These are phyloP conservation scores for Rhodotorula paludigena DNA, from an alignment of 768 basidiomycete genomes.

Conservation along the genomic window DNA sequence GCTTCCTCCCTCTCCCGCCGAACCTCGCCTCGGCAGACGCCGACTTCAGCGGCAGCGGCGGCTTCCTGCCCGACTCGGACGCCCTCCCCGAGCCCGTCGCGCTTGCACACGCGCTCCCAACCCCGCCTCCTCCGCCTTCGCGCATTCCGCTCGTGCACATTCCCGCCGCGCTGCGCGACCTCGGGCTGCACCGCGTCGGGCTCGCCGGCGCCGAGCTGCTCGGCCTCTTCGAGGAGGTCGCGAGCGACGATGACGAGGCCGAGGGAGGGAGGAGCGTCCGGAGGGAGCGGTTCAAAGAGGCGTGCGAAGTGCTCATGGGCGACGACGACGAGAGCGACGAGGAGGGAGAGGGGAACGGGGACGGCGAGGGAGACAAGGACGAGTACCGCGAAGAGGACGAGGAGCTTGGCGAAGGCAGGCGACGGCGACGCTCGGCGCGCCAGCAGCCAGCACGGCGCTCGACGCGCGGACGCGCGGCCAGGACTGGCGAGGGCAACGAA, in stretches of 20 bases:
- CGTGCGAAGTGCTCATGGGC: conserved; percentile 10
- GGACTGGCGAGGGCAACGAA: background rate
- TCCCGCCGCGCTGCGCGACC: conserved; percentile 7
- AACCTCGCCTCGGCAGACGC: background rate
- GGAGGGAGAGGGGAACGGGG: background rate
- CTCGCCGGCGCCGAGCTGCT: conserved; percentile 8
- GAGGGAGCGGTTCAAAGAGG: conserved; percentile 24
- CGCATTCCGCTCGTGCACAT: conserved; percentile 17
- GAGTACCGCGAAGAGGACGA: conserved; percentile 3
- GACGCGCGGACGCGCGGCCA: background rate
- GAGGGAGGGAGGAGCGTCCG: conserved; percentile 21
- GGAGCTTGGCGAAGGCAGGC: conserved; percentile 2
- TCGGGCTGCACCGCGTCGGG: conserved; percentile 2
- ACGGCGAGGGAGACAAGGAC: conserved; percentile 2
- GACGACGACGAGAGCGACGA: background rate
- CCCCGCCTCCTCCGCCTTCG: background rate
- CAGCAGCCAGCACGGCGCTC: background rate
- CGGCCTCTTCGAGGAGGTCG: conserved; percentile 27
- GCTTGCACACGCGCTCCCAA: background rate
- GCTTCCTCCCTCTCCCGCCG: background rate
- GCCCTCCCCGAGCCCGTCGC: conserved; percentile 10
- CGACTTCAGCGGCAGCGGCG: background rate
- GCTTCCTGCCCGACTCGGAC: background rate
- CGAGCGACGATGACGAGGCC: conserved; percentile 18
- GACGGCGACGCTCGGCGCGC: background rate